Evolutionary conservation across 345 rosid genomes (phyloP).

Genomic region (Punica granatum): DNA sequence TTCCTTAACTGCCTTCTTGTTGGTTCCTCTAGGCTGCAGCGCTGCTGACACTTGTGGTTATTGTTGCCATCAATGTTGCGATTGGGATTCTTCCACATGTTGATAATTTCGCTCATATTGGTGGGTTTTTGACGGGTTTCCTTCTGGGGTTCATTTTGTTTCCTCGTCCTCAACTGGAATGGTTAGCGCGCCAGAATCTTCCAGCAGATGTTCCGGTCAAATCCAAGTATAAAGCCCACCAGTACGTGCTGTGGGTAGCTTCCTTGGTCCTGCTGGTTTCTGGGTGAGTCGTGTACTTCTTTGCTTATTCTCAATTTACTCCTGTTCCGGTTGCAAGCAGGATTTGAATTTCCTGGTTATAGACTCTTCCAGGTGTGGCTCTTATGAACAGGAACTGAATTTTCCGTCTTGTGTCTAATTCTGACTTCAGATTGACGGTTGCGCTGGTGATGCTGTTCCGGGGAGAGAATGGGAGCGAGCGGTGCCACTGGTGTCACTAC

Average conservation of each 20-base stretch:
- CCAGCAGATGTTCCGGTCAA: slow-evolving; percentile 35
- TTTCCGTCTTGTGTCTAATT: neutral
- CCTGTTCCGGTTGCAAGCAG: too few relatives aligned
- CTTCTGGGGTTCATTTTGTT: slow-evolving; percentile 73
- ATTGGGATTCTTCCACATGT: slow-evolving; percentile 88
- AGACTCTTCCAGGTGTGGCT: too few relatives aligned
- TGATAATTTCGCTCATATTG: slow-evolving; percentile 84
- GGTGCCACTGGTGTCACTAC: slow-evolving; percentile 87
- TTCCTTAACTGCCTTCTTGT: slow-evolving; percentile 3
- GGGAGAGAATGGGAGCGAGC: slow-evolving; percentile 56
- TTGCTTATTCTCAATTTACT: neutral
- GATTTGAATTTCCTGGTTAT: too few relatives aligned
- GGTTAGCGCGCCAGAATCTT: slow-evolving; percentile 43
- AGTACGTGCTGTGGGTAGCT: slow-evolving; percentile 49
- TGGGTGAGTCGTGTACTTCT: slow-evolving; percentile 39
- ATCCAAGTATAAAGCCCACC: slow-evolving; percentile 69
- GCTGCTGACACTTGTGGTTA: slow-evolving; percentile 57
- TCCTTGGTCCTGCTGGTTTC: slow-evolving; percentile 43
- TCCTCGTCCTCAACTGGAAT: slow-evolving; percentile 78
- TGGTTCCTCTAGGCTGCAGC: slow-evolving; percentile 60
- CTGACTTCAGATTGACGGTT: slow-evolving; percentile 42
- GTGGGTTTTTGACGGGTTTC: slow-evolving; percentile 86
- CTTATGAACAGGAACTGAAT: neutral
- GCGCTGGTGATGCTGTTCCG: slow-evolving; percentile 57
- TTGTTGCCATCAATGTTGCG: slow-evolving; percentile 61